phyloP scores from a whole-genome alignment of 108 stramenopile genomes.

The Fragilaria crotonensis region DNA sequence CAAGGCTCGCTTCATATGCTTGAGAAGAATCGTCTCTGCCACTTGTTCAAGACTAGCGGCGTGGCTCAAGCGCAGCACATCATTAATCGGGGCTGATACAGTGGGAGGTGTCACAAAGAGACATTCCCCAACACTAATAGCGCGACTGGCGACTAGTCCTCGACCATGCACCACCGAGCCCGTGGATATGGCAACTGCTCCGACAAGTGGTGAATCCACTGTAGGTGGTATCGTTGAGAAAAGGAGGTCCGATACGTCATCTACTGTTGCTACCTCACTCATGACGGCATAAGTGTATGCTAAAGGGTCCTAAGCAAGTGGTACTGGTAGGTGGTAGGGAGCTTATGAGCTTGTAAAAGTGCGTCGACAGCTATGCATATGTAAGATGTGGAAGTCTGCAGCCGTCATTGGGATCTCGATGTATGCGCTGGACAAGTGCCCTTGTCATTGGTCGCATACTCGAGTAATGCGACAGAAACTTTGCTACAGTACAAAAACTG shows the following conservation, averaged over 20 bases:
- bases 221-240: not conserved
- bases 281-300: too few relatives aligned
- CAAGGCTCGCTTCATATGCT: slow-evolving; percentile 34
- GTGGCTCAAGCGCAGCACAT: slow-evolving; percentile 12
- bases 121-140: slow-evolving; percentile 53
- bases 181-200: not conserved
- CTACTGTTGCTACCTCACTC: too few relatives aligned
- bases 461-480: too few relatives aligned
- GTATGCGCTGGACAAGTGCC: too few relatives aligned
- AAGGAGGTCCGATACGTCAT: not conserved
- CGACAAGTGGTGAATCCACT: not conserved
- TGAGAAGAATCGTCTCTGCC: slow-evolving; percentile 37
- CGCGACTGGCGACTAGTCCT: slow-evolving; percentile 53
- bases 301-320: too few relatives aligned
- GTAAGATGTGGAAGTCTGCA: too few relatives aligned
- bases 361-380: too few relatives aligned
- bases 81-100: slow-evolving; percentile 24
- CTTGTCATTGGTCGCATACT: too few relatives aligned
- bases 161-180: not conserved
- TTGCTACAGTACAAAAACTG: too few relatives aligned
- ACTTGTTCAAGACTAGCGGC: slow-evolving; percentile 34
- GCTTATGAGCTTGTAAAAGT: too few relatives aligned
- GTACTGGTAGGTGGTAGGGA: too few relatives aligned
- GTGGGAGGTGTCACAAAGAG: slow-evolving; percentile 60
- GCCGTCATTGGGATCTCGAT: too few relatives aligned